Percentiles rank a stretch among this genome's conserved stretches.
These are phyloP conservation scores for Anethum foeniculum DNA, from an alignment of 140 eudicot species.

Conservation along the genomic window DNA sequence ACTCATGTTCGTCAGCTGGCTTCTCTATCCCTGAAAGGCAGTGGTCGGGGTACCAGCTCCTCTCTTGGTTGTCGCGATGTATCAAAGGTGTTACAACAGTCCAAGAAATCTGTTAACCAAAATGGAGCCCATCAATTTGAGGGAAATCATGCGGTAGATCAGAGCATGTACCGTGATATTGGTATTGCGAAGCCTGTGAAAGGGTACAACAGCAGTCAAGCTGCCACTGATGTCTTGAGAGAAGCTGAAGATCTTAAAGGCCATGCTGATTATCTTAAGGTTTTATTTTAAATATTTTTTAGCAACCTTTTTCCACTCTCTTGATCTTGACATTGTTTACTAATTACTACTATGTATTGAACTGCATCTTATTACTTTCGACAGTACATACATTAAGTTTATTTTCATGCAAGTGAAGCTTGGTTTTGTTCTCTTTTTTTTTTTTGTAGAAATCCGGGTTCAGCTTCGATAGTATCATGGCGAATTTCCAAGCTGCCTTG, in stretches of 20 bases:
- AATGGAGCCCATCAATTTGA: conserved; percentile 13
- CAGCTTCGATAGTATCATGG: conserved; percentile 47
- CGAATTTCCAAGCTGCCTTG: conserved; percentile 67
- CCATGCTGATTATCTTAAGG: conserved; percentile 72
- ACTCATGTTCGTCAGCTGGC: conserved; percentile 16
- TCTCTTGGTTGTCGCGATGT: conserved; percentile 6
- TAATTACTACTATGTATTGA: not conserved
- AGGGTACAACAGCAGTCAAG: conserved; percentile 24
- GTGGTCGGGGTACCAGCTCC: conserved; percentile 14
- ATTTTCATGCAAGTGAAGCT: not conserved
- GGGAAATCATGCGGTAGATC: conserved; percentile 26
- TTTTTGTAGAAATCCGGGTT: conserved; percentile 59
- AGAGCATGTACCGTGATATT: conserved; percentile 19
- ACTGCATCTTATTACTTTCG: conserved; percentile 3
- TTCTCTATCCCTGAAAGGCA: conserved; percentile 19
- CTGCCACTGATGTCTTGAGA: conserved; percentile 43
- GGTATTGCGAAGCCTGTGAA: conserved; percentile 33
- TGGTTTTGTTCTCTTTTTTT: not conserved
- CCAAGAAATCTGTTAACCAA: conserved; percentile 22
- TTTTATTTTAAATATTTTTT: not conserved
- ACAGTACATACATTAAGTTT: not conserved
- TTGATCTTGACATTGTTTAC: not conserved
- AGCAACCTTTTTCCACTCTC: not conserved
- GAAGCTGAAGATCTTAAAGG: conserved; percentile 63
- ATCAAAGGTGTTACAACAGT: conserved; percentile 32